Percentiles rank a stretch among this genome's conserved stretches.
Evolutionary conservation across 768 basidiomycete genomes (phyloP).

Genomic region (Podaxis rugospora): DNA sequence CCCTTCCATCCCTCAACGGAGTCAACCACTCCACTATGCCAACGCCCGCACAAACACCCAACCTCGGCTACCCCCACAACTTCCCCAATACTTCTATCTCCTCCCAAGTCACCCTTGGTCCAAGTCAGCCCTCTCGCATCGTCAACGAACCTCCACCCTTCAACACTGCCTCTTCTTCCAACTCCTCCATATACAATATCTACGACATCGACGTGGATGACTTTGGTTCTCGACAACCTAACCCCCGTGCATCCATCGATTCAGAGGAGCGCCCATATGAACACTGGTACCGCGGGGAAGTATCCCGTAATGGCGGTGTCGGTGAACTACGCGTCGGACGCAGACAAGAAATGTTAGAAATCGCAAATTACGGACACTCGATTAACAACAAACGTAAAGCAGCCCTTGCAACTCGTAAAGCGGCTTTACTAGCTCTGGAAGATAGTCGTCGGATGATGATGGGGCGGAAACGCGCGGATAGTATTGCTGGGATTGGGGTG

Average conservation of each 20-base stretch:
- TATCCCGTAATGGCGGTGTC: constrained; percentile 84
- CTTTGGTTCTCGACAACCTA: constrained; percentile 19
- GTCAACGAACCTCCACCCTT: constrained; percentile 68
- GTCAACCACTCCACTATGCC: constrained; percentile 18
- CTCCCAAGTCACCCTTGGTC: constrained; percentile 26
- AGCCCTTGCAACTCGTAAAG: constrained; percentile 18
- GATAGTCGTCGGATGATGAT: constrained; percentile 21
- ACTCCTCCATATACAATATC: constrained; percentile 26
- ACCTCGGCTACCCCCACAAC: constrained; percentile 11
- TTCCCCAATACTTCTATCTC: constrained; percentile 23
- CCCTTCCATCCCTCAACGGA: constrained; percentile 2
- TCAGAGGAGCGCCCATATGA: constrained; percentile 83
- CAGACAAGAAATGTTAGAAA: constrained; percentile 82
- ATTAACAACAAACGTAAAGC: constrained; percentile 30
- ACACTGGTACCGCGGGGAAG: constrained; percentile 88
- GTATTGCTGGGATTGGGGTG: constrained; percentile 52
- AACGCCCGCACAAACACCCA: constrained; percentile 17
- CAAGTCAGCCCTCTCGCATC: constrained; percentile 35
- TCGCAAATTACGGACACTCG: constrained; percentile 78
- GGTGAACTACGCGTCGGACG: constrained; percentile 75
- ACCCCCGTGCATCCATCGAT: constrained; percentile 48
- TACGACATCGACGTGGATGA: constrained; percentile 17
- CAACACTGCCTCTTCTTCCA: constrained; percentile 42
- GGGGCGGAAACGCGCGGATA: constrained; percentile 59
- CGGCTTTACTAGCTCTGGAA: constrained; percentile 19